Base-by-base conservation (phyloP, 306 rosid genomes). In the Inga laurina region DNA sequence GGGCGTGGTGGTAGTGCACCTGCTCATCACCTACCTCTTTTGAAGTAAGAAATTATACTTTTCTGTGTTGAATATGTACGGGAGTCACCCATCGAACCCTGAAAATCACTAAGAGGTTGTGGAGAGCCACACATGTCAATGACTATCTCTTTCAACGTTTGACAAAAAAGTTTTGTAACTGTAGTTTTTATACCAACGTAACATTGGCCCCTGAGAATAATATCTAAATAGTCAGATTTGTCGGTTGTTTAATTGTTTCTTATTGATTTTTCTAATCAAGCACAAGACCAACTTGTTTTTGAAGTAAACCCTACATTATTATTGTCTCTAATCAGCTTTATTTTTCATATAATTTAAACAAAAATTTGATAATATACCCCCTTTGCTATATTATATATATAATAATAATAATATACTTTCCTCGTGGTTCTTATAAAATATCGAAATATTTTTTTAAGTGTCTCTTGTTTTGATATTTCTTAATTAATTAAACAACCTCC, bases 61-160 rank as follows among this genome's bases (percentile, higher is more conserved):
- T 56, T 64, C 15, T 83, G 39, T 11, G 52, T 78, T 19, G 72
- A 67, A 10, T 37, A 18, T 68, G 41, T 43, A 19, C 0, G 72
- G 56, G 73, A 56, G 81, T 56, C 81, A 75, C 69, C n/a, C 1
- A 71, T 52, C 51, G 32, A n/a, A 3, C 62, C 66, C 75, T 76
- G 49, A 70, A 62, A 61, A 59, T n/a, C 6, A 39, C 43, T 6
- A 70, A 49, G 7, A 70, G 44, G 12, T 65, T 79, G 13, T 5
- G 37, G 41, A 75, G 78, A 57, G 43, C n/a, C 71, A 30, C 43
- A 65, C 43, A 65, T 77, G 64, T 76, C 69, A 76, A 66, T 85
- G 43, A 70, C 84, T 13, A 49, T 85, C 87, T 76, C 87, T 85
- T 81, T 81, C 84, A 67, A 76, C 64, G 35, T 81, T 80, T 85